Base-by-base conservation (phyloP, 805 yeast species). In the Saccharomycopsis vini region DNA sequence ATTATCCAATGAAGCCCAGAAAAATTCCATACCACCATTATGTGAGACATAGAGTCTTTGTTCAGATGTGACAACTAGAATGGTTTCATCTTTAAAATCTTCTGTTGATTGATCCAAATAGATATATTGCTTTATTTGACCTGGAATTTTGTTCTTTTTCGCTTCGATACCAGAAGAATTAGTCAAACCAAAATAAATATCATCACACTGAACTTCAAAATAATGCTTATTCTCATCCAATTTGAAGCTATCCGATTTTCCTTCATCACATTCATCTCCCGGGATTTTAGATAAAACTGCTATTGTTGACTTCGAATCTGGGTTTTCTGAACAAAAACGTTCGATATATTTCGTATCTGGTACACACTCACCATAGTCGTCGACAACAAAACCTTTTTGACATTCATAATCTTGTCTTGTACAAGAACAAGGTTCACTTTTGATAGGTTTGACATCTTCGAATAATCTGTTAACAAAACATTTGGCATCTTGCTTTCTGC, bases 381-480 rank as follows among this genome's bases (percentile, higher is more conserved):
- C n/a, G 20, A 52, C 63, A 6, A 54, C 52, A 51, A 72, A 77
- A 18, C 79, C 81, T 36, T 61, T 66, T 2, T 72, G 68, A 62
- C 95, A 86, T 55, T 85, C 94, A 49, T 72, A 79, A 57, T 87
- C 95, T 4, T 55, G 52, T n/a, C 63, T 69, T 0, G 75, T 61
- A 64, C 95, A 86, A 6, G 64, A 62, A 59, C 95, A 86, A 6
- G 72, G 60, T 42, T 73, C 80, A 47, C 73, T 77, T 21, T 57
- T 54, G n/a, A n/a, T n/a, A 6, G 67, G 59, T 39, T 64, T 60
- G 6, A 75, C 56, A 51, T 75, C 79, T 20, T 65, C 66, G 51
- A 62, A 74, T 15, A 70, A 54, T 36, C 65, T 64, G 44, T 66
- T 66, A 10, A 76, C 74, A 56, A 73, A 73, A 65, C 95, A 87